phyloP scores from a whole-genome alignment of 768 basidiomycete genomes.

The Lepiota brunneoincarnata region DNA sequence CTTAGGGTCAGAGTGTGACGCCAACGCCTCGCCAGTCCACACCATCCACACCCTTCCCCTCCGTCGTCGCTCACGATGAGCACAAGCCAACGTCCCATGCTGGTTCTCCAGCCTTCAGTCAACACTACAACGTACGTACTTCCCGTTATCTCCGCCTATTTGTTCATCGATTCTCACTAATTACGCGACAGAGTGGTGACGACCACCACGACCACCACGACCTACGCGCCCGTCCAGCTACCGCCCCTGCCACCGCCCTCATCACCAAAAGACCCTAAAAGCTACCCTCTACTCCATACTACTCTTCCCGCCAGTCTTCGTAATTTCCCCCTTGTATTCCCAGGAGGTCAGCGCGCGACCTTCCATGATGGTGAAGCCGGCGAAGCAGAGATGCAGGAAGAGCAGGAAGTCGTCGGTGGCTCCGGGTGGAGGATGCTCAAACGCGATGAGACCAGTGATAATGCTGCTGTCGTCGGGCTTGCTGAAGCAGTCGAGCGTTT shows the following conservation, averaged over 20 bases:
- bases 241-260: conserved; percentile 70
- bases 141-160: neutral
- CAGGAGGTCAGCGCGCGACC: conserved; percentile 75
- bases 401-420: conserved; percentile 63
- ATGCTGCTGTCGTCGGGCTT: conserved; percentile 56
- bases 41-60: conserved; percentile 18
- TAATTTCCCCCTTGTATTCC: conserved; percentile 76
- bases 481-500: conserved; percentile 83
- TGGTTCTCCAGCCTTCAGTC: conserved; percentile 77
- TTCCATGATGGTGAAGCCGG: conserved; percentile 70
- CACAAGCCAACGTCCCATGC: conserved; percentile 59
- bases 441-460: conserved; percentile 55
- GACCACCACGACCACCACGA: conserved; percentile 88
- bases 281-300: conserved; percentile 75
- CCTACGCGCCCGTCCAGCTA: conserved; percentile 84
- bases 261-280: conserved; percentile 74
- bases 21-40: conserved; percentile 4
- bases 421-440: conserved; percentile 76
- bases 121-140: conserved; percentile 77
- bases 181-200: conserved; percentile 68
- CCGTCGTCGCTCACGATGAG: conserved; percentile 43
- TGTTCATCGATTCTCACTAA: conserved; percentile 16
- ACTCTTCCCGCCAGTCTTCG: conserved; percentile 71
- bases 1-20: conserved; percentile 11
- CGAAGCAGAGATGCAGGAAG: conserved; percentile 67